Percentiles rank a stretch among this genome's conserved stretches.
Conservation (phyloP, 345 rosid species). For the Barbarea vulgaris region DNA sequence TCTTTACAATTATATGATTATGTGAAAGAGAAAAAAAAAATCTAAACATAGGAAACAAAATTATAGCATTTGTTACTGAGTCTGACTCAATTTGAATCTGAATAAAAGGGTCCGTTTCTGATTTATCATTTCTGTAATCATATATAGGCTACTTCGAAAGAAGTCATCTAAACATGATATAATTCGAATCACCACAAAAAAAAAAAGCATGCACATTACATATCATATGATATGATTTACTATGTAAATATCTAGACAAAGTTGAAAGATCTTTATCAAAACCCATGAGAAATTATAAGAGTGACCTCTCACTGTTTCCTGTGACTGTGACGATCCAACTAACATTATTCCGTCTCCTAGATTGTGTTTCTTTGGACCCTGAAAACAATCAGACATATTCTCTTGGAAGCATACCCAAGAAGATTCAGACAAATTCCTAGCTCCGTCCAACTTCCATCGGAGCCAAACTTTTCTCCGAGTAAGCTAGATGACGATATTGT, state of each 20-base stretch:
- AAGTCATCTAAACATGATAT: background rate
- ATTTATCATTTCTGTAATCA: background rate
- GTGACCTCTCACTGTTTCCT: background rate
- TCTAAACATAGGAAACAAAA: background rate
- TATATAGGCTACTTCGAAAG: background rate
- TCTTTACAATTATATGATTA: conserved; percentile 60
- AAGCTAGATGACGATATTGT: no score
- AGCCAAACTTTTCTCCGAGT: background rate
- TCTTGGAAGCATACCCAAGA: no score
- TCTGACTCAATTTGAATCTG: conserved; percentile 19
- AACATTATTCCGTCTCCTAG: no score
- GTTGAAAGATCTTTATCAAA: no score
- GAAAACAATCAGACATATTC: no score
- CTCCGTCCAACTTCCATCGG: no score
- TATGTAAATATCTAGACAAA: no score
- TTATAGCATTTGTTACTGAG: conserved; percentile 22
- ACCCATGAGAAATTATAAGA: background rate
- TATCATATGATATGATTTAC: background rate
- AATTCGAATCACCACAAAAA: background rate
- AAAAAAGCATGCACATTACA: background rate
- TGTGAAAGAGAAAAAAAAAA: background rate
- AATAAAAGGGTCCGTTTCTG: conserved; percentile 1
- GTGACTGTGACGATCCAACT: no score
- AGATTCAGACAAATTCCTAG: no score
- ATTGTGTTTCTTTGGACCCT: no score